Percentiles rank a stretch among this genome's conserved stretches.
Conservation (phyloP, 2,329 filamentous ascomycete genomes). For the Penicillium frequentans region DNA sequence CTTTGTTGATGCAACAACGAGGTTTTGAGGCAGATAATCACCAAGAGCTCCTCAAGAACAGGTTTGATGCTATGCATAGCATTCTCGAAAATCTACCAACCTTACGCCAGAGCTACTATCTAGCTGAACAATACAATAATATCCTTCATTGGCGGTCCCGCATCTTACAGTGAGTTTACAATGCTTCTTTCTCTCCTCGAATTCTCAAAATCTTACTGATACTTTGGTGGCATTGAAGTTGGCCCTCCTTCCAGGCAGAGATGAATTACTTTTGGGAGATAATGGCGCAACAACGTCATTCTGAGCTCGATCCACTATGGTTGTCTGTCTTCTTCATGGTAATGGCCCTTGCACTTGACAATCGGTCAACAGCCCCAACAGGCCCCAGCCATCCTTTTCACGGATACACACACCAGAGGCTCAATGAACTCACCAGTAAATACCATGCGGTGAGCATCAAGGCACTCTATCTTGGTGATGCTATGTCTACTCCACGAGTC, state of each 20-base stretch:
- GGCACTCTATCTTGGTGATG: neutral
- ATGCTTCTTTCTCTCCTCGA: neutral
- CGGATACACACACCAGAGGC: neutral
- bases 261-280: neutral
- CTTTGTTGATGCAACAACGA: neutral
- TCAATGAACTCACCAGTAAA: neutral
- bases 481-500: neutral
- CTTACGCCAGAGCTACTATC: neutral
- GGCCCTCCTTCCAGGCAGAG: slow-evolving; percentile 1
- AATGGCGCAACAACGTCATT: neutral
- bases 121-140: slow-evolving; percentile 1
- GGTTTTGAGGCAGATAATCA: neutral
- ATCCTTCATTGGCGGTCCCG: neutral
- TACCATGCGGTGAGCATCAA: neutral
- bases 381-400: neutral
- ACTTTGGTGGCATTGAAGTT: neutral
- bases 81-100: neutral
- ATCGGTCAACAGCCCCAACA: neutral
- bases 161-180: neutral
- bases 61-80: neutral
- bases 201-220: neutral
- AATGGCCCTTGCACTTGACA: neutral
- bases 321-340: neutral
- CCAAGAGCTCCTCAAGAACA: neutral
- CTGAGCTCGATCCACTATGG: neutral